phyloP scores from a whole-genome alignment of 768 basidiomycete genomes.

The Xanthoconium stramineum region DNA sequence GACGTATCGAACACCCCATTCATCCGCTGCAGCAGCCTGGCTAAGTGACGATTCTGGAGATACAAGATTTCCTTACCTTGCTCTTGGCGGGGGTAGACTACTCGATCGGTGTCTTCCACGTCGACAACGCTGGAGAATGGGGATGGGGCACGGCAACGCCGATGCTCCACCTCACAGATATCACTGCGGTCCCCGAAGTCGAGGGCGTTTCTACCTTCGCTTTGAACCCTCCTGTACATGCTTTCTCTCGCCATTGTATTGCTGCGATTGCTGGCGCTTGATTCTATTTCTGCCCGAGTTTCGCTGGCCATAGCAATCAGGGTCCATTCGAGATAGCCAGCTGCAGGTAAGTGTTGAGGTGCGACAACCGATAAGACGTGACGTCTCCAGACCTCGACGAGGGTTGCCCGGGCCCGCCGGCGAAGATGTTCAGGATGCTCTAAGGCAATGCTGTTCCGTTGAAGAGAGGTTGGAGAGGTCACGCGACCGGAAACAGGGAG shows the following conservation, averaged over 20 bases:
- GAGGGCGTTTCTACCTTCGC: slow-evolving; percentile 42
- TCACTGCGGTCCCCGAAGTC: slow-evolving; percentile 30
- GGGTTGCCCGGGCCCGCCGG: slow-evolving; percentile 58
- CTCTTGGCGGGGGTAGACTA: slow-evolving; percentile 28
- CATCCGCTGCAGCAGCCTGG: slow-evolving; percentile 19
- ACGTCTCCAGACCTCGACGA: slow-evolving; percentile 65
- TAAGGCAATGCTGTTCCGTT: slow-evolving; percentile 5
- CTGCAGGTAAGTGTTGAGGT: slow-evolving; percentile 31
- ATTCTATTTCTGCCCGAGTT: slow-evolving; percentile 18
- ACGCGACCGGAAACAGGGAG: slow-evolving; percentile 26
- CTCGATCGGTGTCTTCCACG: slow-evolving; percentile 22
- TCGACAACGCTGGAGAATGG: slow-evolving; percentile 12
- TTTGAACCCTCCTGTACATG: slow-evolving; percentile 46
- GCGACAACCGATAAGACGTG: slow-evolving; percentile 56
- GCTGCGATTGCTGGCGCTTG: neutral
- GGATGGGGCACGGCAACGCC: slow-evolving; percentile 27
- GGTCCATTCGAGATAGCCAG: slow-evolving; percentile 32
- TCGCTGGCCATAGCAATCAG: slow-evolving; percentile 26
- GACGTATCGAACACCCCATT: slow-evolving; percentile 28
- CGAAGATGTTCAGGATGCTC: slow-evolving; percentile 38
- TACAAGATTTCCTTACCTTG: slow-evolving; percentile 15
- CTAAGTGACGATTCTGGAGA: slow-evolving; percentile 6
- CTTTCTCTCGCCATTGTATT: slow-evolving; percentile 20
- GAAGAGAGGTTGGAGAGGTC: slow-evolving; percentile 27
- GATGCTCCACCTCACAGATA: slow-evolving; percentile 18